Evolutionary conservation across 768 basidiomycete species (phyloP).

Genomic region (Amanita pseudoporphyria): DNA sequence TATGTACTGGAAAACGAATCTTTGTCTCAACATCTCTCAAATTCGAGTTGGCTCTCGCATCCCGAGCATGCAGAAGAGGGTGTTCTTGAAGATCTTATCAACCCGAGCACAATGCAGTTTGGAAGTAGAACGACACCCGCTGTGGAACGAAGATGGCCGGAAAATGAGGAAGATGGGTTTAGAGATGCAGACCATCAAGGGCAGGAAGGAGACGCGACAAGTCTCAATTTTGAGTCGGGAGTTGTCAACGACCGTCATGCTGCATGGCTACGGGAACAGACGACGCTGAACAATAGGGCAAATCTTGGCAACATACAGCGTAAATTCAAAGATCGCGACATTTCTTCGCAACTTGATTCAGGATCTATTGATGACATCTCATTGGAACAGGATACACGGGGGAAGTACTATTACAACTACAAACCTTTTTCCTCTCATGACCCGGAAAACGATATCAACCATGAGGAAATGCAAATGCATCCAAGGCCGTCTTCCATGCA

Average conservation of each 20-base stretch:
- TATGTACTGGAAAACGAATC: background rate
- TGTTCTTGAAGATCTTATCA: background rate
- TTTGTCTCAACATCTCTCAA: conserved; percentile 1
- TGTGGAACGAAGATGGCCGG: background rate
- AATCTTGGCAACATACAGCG: conserved; percentile 45
- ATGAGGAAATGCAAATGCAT: conserved; percentile 26
- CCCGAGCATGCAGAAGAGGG: background rate
- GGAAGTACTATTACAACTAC: conserved; percentile 74
- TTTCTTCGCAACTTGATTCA: conserved; percentile 31
- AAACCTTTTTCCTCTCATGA: conserved; percentile 39
- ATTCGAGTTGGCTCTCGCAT: background rate
- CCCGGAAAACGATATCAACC: conserved; percentile 39
- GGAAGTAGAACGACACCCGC: background rate
- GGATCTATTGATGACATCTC: conserved; percentile 50
- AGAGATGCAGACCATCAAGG: conserved; percentile 20
- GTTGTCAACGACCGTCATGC: conserved; percentile 59
- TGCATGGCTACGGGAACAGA: conserved; percentile 81
- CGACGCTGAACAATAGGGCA: conserved; percentile 49
- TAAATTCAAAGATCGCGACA: conserved; percentile 50
- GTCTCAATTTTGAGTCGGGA: conserved; percentile 32
- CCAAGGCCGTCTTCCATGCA: conserved; percentile 60
- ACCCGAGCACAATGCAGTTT: background rate
- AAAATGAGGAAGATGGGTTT: background rate
- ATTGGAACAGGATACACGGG: conserved; percentile 54
- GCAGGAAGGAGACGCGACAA: conserved; percentile 29